Base-by-base conservation (phyloP, 192 early-diverging fungal genomes). In the Lobosporangium transversale region DNA sequence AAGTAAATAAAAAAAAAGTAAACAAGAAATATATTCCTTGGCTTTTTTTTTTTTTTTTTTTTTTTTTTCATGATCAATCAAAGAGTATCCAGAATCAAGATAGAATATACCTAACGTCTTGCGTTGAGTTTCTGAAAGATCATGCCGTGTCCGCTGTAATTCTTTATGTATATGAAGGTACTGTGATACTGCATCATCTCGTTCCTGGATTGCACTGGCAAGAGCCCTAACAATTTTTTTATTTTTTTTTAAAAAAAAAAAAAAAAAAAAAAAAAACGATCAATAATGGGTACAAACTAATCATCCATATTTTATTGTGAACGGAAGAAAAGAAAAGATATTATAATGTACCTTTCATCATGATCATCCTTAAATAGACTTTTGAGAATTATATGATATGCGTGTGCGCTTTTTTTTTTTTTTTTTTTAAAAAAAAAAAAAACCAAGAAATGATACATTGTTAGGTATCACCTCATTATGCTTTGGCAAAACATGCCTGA, bases 161-260 rank as follows among this genome's bases (percentile, higher is more conserved):
- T 76, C 64, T 4, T 35, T 42, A 20, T 67, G 64, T 11, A 76
- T 62, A 5, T 52, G 52, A 10, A 76, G 35, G 21, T 67, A 76
- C 27, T 62, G 43, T n/a, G 64, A 44, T 14, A 76, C 73, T 9
- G 65, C 64, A 4, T 42, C 52, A n/a, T 76, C 73, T 0, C 64
- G 73, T 30, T 58, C 59, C 15, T 67, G 15, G 18, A 76, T 67
- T 2, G 36, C 33, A 10, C 17, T 51, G 8, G 65, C 24, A n/a
- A 76, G 20, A 11, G 36, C 10, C 24, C 73, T 76, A 47, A 24
- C 40, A 20, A 1, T 37, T 37, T 26, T 37, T n/a, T 53, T 48
- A 27, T 60, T 23, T 20, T 30, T 27, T 47, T 52, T 15, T 52
- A 52, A 29, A 7, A 6, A 8, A 20, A 20, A 2, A 36, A 3